A percentile compares a stretch with the other conserved stretches of the same genome.
Conservation (phyloP, 169 alveolate genomes). For the Plasmodium adleri region DNA sequence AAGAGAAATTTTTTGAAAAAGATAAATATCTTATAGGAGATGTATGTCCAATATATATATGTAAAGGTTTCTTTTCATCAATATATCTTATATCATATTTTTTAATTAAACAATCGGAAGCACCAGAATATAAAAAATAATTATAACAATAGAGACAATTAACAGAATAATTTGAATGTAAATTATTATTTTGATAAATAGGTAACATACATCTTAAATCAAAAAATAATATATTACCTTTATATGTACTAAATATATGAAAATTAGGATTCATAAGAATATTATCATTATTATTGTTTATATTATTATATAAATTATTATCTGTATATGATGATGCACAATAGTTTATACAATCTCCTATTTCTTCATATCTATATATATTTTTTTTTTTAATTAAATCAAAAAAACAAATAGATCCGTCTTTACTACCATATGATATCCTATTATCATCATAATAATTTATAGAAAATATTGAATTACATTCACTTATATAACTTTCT, state of each 20-base stretch:
- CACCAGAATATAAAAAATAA: slow-evolving; percentile 41
- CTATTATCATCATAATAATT: slow-evolving; percentile 49
- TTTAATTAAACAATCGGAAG: slow-evolving; percentile 58
- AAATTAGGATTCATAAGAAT: not conserved
- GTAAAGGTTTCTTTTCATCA: slow-evolving; percentile 22
- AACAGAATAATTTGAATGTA: slow-evolving; percentile 56
- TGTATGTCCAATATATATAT: slow-evolving; percentile 59
- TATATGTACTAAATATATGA: slow-evolving; percentile 60
- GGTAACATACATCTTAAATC: slow-evolving; percentile 43
- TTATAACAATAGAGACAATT: slow-evolving; percentile 24
- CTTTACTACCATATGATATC: slow-evolving; percentile 64
- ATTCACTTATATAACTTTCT: slow-evolving; percentile 6
- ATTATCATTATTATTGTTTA: too few relatives aligned
- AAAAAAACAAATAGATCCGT: slow-evolving; percentile 44
- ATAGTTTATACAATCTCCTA: slow-evolving; percentile 33
- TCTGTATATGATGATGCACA: slow-evolving; percentile 6
- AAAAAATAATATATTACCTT: slow-evolving; percentile 46
- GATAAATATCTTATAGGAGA: slow-evolving; percentile 61
- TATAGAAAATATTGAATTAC: slow-evolving; percentile 61
- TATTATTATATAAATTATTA: not conserved
- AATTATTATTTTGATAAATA: slow-evolving; percentile 28
- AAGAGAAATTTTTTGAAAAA: slow-evolving; percentile 11
- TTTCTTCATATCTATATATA: slow-evolving; percentile 53
- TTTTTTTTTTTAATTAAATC: slow-evolving; percentile 61
- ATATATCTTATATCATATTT: slow-evolving; percentile 46